These are phyloP conservation scores for Sphagnum magellanicum DNA, from an alignment of 228 moss, liverwort and hornwort species.

Conservation along the genomic window DNA sequence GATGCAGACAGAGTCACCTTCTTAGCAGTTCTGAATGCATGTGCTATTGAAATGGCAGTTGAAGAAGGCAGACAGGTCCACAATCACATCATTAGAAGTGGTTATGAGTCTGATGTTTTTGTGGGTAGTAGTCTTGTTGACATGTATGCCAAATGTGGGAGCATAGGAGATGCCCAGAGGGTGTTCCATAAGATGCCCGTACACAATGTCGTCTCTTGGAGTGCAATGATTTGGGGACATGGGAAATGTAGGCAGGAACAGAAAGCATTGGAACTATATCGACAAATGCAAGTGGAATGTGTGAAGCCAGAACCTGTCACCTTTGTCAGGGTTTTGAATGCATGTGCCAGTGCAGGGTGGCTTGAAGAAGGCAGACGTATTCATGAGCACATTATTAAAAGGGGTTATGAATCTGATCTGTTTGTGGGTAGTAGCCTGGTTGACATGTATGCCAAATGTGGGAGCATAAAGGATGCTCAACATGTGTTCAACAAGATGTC, in stretches of 20 bases:
- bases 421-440: background rate
- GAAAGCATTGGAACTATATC: conserved; percentile 1
- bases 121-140: background rate
- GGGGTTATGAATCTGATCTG: background rate
- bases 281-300: background rate
- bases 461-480: conserved; percentile 2
- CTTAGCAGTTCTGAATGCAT: conserved; percentile 6
- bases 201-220: conserved; percentile 1
- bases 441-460: conserved; percentile 1
- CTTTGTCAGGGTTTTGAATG: background rate
- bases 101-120: background rate
- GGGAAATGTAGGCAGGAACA: background rate
- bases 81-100: background rate
- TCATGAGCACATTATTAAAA: background rate
- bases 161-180: background rate
- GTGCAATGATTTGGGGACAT: conserved; percentile 1
- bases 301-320: conserved; percentile 1
- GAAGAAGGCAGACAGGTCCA: conserved; percentile 2
- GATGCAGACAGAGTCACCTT: conserved; percentile 3
- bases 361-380: background rate
- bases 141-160: conserved; percentile 2
- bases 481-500: conserved; percentile 5
- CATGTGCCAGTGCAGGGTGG: conserved; percentile 5
- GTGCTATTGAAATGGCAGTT: background rate
- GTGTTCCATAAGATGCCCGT: background rate